Evolutionary conservation across 495 filamentous ascomycete genomes (phyloP).

Genomic region (Pyronema omphalodes): DNA sequence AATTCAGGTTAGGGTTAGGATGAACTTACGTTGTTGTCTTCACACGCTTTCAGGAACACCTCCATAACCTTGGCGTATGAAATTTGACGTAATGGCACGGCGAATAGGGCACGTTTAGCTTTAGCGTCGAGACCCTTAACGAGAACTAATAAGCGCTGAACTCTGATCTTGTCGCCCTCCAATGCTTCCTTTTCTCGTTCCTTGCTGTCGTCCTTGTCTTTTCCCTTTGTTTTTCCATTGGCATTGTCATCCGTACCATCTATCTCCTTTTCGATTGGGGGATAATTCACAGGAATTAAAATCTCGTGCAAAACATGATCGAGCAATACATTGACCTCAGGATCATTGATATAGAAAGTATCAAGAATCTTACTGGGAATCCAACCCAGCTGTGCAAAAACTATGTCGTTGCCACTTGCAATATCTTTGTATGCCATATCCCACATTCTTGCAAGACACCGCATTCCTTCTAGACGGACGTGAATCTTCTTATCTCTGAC

Average conservation of each 20-base stretch:
- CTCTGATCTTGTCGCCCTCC: slow-evolving; percentile 68
- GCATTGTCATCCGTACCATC: slow-evolving; percentile 35
- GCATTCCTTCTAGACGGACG: slow-evolving; percentile 73
- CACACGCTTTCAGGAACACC: slow-evolving; percentile 57
- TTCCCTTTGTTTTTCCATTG: slow-evolving; percentile 29
- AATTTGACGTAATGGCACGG: slow-evolving; percentile 57
- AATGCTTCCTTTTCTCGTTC: slow-evolving; percentile 33
- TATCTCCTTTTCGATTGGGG: slow-evolving; percentile 52
- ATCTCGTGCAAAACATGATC: slow-evolving; percentile 76
- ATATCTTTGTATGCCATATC: slow-evolving; percentile 78
- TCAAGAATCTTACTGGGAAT: slow-evolving; percentile 77
- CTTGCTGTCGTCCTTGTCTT: slow-evolving; percentile 33
- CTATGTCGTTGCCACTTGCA: slow-evolving; percentile 57
- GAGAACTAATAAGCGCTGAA: slow-evolving; percentile 67
- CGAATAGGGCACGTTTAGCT: slow-evolving; percentile 74
- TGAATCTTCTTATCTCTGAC: slow-evolving; percentile 68
- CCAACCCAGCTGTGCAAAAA: slow-evolving; percentile 49
- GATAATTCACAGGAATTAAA: slow-evolving; percentile 68
- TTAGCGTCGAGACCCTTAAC: slow-evolving; percentile 58
- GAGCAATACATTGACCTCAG: slow-evolving; percentile 62
- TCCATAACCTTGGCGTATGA: slow-evolving; percentile 50
- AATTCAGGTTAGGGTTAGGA: slow-evolving; percentile 2
- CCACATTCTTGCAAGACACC: slow-evolving; percentile 68
- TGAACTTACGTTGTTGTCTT: slow-evolving; percentile 51
- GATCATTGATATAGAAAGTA: slow-evolving; percentile 77